Percentiles rank a stretch among this genome's conserved stretches.
Conservation (phyloP, 1,284 basidiomycete species). For the Leccinum insolens region DNA sequence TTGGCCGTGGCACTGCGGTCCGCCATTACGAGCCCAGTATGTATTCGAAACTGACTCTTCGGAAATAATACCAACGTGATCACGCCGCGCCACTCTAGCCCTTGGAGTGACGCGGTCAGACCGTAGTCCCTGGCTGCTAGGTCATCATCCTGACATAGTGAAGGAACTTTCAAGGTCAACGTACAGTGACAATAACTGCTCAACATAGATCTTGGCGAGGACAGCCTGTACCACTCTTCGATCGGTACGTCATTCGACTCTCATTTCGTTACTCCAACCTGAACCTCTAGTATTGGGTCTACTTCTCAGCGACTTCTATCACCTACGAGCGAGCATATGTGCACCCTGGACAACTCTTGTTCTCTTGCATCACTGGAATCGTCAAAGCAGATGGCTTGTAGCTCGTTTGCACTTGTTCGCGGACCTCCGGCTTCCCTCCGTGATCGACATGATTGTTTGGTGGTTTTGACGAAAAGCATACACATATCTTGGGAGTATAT, state of each 20-base stretch:
- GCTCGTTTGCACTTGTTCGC: background rate
- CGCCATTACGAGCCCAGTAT: background rate
- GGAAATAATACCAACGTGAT: background rate
- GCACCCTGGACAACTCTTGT: background rate
- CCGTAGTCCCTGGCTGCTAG: background rate
- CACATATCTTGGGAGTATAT: background rate
- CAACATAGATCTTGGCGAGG: background rate
- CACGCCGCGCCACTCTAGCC: background rate
- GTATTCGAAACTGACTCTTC: background rate
- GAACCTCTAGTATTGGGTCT: background rate
- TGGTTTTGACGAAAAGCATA: background rate
- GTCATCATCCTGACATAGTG: background rate
- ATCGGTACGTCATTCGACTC: background rate
- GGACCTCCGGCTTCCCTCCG: background rate
- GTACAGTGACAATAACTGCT: background rate
- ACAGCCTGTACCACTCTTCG: background rate
- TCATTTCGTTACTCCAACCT: background rate
- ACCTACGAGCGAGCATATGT: background rate
- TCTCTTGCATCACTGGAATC: background rate
- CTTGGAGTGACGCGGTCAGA: background rate
- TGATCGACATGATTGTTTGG: background rate
- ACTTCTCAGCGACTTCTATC: background rate
- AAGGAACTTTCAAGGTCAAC: background rate
- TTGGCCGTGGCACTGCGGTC: background rate
- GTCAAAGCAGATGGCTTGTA: background rate